phyloP scores from a whole-genome alignment of 495 filamentous ascomycete genomes.

The Amniculicola lignicola region DNA sequence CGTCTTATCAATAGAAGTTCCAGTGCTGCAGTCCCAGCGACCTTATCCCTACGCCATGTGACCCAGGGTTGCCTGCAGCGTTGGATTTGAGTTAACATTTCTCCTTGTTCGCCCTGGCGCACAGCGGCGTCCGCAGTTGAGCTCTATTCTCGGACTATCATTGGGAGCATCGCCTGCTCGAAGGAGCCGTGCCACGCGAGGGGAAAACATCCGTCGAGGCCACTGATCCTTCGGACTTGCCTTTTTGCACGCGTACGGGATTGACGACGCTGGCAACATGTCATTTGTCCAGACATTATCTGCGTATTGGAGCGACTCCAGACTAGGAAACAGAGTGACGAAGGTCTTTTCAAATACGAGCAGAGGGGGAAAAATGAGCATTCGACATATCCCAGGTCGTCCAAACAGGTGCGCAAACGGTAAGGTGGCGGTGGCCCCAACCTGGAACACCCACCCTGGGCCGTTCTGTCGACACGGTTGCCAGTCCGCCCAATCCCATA shows the following conservation, averaged over 20 bases:
- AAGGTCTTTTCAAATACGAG: not conserved
- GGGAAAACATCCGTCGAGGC: not conserved
- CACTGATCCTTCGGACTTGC: not conserved
- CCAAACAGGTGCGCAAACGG: not conserved
- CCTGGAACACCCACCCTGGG: not conserved
- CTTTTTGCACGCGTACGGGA: no score
- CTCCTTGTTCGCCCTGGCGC: not conserved
- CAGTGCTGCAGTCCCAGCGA: no score
- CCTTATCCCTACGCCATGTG: not conserved
- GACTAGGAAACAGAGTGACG: not conserved
- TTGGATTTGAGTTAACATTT: not conserved
- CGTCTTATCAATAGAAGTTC: no score
- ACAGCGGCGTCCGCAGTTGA: not conserved
- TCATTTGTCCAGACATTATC: not conserved
- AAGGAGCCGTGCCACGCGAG: not conserved
- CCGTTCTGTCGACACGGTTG: not conserved
- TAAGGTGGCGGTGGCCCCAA: not conserved
- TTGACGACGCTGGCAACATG: not conserved
- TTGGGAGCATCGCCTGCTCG: not conserved
- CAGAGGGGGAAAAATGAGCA: no score
- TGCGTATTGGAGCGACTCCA: not conserved
- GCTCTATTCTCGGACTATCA: not conserved
- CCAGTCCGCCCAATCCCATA: constrained; percentile 1
- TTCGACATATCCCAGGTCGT: not conserved
- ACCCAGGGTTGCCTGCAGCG: not conserved